Evolutionary conservation across 306 rosid genomes (phyloP), one percentile per base, ranked within the genome.

Genomic region (Sechiopsis laciniata): DNA sequence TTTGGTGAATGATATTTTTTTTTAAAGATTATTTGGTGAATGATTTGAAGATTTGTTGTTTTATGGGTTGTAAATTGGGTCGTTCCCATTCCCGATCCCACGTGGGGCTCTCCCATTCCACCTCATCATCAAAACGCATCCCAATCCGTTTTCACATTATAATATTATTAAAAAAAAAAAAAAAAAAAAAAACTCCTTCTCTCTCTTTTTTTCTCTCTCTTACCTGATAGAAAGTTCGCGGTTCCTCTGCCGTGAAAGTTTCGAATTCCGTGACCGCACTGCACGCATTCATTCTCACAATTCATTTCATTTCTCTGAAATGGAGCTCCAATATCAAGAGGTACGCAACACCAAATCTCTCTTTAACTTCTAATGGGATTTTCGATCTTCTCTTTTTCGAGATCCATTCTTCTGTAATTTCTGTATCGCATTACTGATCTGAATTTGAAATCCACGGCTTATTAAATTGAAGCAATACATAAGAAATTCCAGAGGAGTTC

Each of bases 401-500:
- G 16, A 65, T 52, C 40, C 29, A 15, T 29, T 48, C 51, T 46
- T 48, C 45, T 42, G 13, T 3, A 32, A 15, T 24, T 42, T 71
- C 20, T 9, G 45, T 26, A 19, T 24, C 10, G 45, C 60, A 19
- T 24, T 17, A 19, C 8, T 19, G 22, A 19, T 55, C 70, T 37
- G 51, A 63, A 37, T 32, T 35, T 37, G 45, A 60, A 62, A 63
- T n/a, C 24, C 24, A n/a, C 12, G 51, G 15, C 11, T 45, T 9
- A 11, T 76, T 22, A n/a, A n/a, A n/a, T 74, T 63, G 21, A 67
- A 94, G 99, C 87, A 77, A 46, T 83, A 84, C 73, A 58, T 79
- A 72, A 83, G 75, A 65, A 94, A 87, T 60, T 83, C 92, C 16
- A 84, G 96, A 84, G 95, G 91, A 79, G 80, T 83, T 48, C 78